Evolutionary conservation across 2,329 filamentous ascomycete genomes (phyloP), one percentile per base, ranked within the genome.

Genomic region (Pyricularia grisea): DNA sequence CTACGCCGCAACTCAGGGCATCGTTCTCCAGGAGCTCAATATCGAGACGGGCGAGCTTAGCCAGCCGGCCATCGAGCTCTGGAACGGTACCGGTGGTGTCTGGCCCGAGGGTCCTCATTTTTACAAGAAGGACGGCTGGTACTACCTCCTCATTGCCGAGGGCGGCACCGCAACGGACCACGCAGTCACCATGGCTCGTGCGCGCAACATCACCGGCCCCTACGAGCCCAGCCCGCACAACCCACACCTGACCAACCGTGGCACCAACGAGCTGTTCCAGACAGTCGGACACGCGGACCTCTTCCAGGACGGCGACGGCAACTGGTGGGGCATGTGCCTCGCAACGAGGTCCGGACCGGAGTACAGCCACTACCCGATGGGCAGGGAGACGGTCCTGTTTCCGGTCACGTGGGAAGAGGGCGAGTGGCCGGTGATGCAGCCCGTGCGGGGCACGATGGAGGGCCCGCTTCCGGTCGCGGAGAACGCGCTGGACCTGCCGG

Each of bases 151-250:
- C 6, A 87, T 84, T 0, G 86, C 86, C 2, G 86, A 88, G 73
- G 86, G 85, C 30, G 87, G 87, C 4, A 89, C 87, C 0, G 87
- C 83, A 5, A 87, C 86, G 70, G 81, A 84, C 0, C 88, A 91
- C 72, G 84, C 83, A 0, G 82, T 81, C 28, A 81, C 79, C 2
- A 81, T 84, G 36, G 81, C 82, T 0, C 77, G 82, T 2, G 77
- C 81, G 0, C 73, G 71, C 4, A 71, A 74, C 42, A 72, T 83
- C 3, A 76, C 68, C 28, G 83, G 82, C 0, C 83, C 83, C 0
- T 85, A 81, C 68, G 78, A 81, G 31, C 72, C 75, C 0, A 79
- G 77, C 67, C 74, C 76, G 4, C 65, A 75, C 4, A 85, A 85
- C 70, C 82, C 83, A 0, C 76, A 85, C 25, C 74, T 84, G 3